These are phyloP conservation scores for Pilobolus umbonatus DNA, from an alignment of 192 early-diverging fungal species.

Conservation along the genomic window DNA sequence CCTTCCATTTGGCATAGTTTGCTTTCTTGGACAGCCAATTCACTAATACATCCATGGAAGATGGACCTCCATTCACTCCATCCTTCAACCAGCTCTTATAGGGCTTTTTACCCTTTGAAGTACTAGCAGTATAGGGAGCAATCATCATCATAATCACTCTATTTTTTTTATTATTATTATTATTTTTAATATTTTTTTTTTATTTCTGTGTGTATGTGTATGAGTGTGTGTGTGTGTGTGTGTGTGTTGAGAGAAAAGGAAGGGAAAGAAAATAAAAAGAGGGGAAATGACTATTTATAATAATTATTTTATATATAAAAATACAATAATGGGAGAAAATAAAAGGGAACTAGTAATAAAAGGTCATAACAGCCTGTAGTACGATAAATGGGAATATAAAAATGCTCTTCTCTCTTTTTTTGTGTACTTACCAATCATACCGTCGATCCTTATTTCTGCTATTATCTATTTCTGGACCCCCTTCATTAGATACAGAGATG, in stretches of 20 bases:
- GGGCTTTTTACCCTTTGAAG: constrained; percentile 27
- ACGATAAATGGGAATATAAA: background rate
- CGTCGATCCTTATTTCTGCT: background rate
- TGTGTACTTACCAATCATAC: background rate
- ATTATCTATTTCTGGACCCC: background rate
- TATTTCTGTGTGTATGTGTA: too few species aligned
- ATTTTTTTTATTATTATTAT: constrained; percentile 4
- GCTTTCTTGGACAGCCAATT: constrained; percentile 28
- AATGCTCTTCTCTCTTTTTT: constrained; percentile 3
- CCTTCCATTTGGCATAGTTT: constrained; percentile 29
- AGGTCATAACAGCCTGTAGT: background rate
- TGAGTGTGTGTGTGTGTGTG: too few species aligned
- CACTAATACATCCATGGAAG: constrained; percentile 27
- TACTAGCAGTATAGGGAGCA: constrained; percentile 14
- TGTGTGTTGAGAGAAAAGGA: too few species aligned
- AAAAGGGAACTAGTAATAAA: background rate
- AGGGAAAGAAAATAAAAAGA: background rate
- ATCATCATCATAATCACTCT: constrained; percentile 25
- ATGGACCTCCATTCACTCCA: constrained; percentile 26
- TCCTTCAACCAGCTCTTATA: constrained; percentile 33
- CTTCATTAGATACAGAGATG: background rate
- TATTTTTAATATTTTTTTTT: background rate
- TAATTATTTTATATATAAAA: background rate
- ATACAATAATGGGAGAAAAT: background rate
- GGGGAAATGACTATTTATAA: too few species aligned